Base-by-base conservation (phyloP, 306 rosid genomes). In the Citrullus colocynthis region DNA sequence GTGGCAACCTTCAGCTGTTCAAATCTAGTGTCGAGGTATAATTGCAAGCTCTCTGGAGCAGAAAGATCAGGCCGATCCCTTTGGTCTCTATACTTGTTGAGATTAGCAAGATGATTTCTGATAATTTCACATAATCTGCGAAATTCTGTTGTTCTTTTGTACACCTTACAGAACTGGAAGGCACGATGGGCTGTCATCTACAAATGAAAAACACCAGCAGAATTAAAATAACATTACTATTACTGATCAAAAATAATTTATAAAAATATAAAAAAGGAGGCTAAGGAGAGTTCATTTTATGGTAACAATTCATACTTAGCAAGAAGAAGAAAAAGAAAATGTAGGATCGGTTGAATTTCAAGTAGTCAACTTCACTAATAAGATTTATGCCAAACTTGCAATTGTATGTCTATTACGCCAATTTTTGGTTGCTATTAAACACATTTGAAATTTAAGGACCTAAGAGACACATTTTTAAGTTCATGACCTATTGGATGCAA, bases 131-230 rank as follows among this genome's bases (percentile, higher is more conserved):
- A 96, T 2, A 92, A 83, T 78, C 98, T 89, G 44, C 98, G 93
- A 70, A 96, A 96, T 81, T 96, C 99, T 7, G 99, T 96, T 16
- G 97, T 90, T 73, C 99, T 83, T 77, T 96, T 96, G 55, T 96
- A 96, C 75, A 89, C 97, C 88, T 96, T 96, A 85, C 99, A 96
- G 85, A 96, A 96, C 86, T 96, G 99, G 84, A 96, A 96, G 74
- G 99, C 97, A 74, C 99, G 93, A 80, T 96, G 99, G 15, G 99
- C 99, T 36, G 99, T 96, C 99, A 96, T 96, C 99, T 96, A 85
- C 85, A 82, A 28, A 80, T 51, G 66, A 44, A 77, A 70, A 20
- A 48, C 6, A 3, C 77, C 62, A 54, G 56, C 45, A 82, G 42
- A 39, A 57, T 41, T 16, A 59, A 45, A 45, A 10, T 45, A 45